A percentile compares a stretch with the other conserved stretches of the same genome.
Evolutionary conservation across 768 basidiomycete species (phyloP).

Genomic region (Boletus insuetus): DNA sequence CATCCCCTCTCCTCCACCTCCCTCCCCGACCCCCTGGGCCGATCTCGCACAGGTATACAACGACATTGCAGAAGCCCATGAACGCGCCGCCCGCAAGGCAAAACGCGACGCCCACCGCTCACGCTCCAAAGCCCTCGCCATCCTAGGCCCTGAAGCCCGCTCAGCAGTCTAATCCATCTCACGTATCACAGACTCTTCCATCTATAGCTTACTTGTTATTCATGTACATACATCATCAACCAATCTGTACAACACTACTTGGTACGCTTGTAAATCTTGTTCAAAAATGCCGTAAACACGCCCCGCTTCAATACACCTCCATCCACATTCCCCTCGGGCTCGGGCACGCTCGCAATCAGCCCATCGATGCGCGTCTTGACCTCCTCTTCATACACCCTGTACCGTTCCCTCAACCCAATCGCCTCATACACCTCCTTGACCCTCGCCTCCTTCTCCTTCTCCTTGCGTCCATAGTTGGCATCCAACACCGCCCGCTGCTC

Average conservation of each 20-base stretch:
- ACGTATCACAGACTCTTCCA: too few relatives aligned
- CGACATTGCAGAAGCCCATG: not conserved
- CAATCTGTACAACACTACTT: constrained; percentile 36
- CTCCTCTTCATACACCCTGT: constrained; percentile 75
- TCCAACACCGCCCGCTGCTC: constrained; percentile 61
- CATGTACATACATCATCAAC: not conserved
- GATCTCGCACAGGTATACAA: not conserved
- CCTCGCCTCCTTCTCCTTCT: constrained; percentile 45
- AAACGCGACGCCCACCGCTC: constrained; percentile 12
- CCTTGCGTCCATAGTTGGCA: constrained; percentile 63
- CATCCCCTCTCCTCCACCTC: not conserved
- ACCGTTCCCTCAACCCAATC: constrained; percentile 60
- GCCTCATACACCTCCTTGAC: constrained; percentile 74
- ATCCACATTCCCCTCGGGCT: constrained; percentile 41
- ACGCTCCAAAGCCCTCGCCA: constrained; percentile 4
- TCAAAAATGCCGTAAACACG: constrained; percentile 83
- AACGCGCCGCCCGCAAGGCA: constrained; percentile 6
- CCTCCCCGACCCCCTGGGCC: not conserved
- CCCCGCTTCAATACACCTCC: constrained; percentile 50
- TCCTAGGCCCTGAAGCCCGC: constrained; percentile 3
- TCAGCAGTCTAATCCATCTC: too few relatives aligned
- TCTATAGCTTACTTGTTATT: not conserved
- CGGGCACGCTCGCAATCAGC: constrained; percentile 73
- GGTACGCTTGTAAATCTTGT: constrained; percentile 75
- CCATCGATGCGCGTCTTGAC: constrained; percentile 63